Conservation (phyloP, 331 rosid genomes). For the Erythrophleum ivorense region DNA sequence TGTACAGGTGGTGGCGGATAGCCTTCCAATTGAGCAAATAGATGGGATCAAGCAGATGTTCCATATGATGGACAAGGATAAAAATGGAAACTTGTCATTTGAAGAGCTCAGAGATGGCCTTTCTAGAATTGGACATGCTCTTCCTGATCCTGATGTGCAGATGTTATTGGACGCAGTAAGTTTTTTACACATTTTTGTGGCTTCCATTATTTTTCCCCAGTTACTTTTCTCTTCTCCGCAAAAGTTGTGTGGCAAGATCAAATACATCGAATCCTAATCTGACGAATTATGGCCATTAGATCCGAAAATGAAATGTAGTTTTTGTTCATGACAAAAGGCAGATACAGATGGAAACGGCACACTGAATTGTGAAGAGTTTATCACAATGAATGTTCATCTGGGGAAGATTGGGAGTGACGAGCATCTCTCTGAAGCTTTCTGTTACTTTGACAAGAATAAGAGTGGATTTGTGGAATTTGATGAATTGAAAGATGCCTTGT, state of each 20-base stretch:
- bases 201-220: background rate
- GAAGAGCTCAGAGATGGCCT: constrained; percentile 89
- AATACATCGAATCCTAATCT: background rate
- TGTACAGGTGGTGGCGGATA: constrained; percentile 88
- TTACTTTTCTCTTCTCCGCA: background rate
- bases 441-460: constrained; percentile 73
- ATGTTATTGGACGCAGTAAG: constrained; percentile 87
- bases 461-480: constrained; percentile 88
- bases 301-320: background rate
- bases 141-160: constrained; percentile 78
- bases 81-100: constrained; percentile 69
- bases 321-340: constrained; percentile 58
- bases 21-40: constrained; percentile 80
- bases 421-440: constrained; percentile 75
- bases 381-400: constrained; percentile 73
- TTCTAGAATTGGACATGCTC: constrained; percentile 63
- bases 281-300: background rate
- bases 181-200: background rate
- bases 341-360: constrained; percentile 86
- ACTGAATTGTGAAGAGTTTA: constrained; percentile 78
- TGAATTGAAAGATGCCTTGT: constrained; percentile 72
- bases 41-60: constrained; percentile 68
- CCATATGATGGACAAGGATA: constrained; percentile 80
- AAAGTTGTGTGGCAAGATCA: background rate
- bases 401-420: constrained; percentile 72